Percentiles rank a stretch among this genome's conserved stretches.
phyloP scores from a whole-genome alignment of 495 filamentous ascomycete genomes.

The Bathelium albidoporum region DNA sequence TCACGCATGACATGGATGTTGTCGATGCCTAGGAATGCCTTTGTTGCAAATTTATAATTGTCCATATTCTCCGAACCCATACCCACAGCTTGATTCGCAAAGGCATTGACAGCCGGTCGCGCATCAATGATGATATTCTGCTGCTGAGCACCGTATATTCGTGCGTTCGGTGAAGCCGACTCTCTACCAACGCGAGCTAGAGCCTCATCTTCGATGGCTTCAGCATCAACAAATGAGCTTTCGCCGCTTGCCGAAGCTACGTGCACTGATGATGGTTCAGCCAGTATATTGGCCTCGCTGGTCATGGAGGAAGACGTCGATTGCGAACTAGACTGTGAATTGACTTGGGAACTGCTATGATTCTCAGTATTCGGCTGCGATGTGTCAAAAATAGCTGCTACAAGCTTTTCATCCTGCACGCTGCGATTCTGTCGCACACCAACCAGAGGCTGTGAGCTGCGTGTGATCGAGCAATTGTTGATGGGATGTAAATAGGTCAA shows the following conservation, averaged over 20 bases:
- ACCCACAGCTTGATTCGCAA: conserved; percentile 90
- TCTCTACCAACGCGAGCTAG: conserved; percentile 33
- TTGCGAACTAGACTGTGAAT: conserved; percentile 14
- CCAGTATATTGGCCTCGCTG: not conserved
- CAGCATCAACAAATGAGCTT: conserved; percentile 41
- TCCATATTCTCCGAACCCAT: conserved; percentile 97
- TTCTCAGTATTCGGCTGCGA: conserved; percentile 7
- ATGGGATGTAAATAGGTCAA: conserved; percentile 89
- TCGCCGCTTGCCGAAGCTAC: conserved; percentile 15
- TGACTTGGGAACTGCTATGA: not conserved
- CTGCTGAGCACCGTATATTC: conserved; percentile 85
- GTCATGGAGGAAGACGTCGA: conserved; percentile 9
- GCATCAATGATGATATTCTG: conserved; percentile 95
- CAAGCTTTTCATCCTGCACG: conserved; percentile 89
- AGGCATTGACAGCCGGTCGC: conserved; percentile 86
- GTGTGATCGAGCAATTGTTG: conserved; percentile 93
- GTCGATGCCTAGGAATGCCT: conserved; percentile 93
- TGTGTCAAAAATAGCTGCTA: conserved; percentile 69
- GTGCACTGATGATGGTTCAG: conserved; percentile 6
- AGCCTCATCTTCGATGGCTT: conserved; percentile 65
- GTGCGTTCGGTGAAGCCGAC: conserved; percentile 31
- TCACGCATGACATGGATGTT: conserved; percentile 99
- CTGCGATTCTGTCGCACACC: conserved; percentile 82
- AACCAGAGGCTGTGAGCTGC: conserved; percentile 86
- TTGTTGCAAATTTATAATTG: conserved; percentile 85